Percentiles rank a stretch among this genome's conserved stretches.
phyloP scores from a whole-genome alignment of 345 rosid genomes.

The Brassica incana region DNA sequence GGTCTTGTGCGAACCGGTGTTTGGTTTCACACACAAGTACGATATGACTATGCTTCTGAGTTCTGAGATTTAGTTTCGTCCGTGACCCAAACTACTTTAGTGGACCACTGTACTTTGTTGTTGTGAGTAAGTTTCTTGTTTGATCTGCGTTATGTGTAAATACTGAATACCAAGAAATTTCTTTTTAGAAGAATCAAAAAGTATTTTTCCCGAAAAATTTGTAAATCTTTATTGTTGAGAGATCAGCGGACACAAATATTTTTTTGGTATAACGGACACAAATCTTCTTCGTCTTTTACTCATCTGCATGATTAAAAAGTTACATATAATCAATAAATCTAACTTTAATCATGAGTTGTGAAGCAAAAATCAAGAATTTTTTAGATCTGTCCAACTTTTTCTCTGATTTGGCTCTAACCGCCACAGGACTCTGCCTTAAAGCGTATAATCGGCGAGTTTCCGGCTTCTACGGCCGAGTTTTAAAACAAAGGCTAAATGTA shows the following conservation, averaged over 20 bases:
- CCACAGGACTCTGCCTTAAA: no score
- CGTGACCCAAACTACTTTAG: neutral
- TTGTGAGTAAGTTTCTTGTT: neutral
- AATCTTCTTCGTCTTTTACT: neutral
- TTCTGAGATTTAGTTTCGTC: neutral
- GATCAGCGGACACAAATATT: neutral
- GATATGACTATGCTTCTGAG: neutral
- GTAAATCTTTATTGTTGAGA: conserved; percentile 15
- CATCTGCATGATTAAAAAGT: neutral
- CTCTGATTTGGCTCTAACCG: no score
- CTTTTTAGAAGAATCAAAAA: neutral
- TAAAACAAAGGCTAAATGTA: no score
- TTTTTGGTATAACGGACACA: neutral
- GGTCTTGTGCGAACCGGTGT: neutral
- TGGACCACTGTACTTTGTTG: neutral
- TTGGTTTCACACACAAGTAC: neutral
- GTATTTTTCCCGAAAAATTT: no score
- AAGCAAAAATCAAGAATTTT: no score
- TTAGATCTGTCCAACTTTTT: no score
- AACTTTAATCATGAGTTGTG: no score
- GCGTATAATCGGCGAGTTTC: no score
- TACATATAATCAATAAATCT: no score
- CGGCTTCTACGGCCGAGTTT: no score
- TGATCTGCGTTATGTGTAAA: neutral
- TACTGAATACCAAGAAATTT: neutral